These are phyloP conservation scores for Silene noctiflora DNA, from an alignment of 179 eudicot genomes.

Conservation along the genomic window DNA sequence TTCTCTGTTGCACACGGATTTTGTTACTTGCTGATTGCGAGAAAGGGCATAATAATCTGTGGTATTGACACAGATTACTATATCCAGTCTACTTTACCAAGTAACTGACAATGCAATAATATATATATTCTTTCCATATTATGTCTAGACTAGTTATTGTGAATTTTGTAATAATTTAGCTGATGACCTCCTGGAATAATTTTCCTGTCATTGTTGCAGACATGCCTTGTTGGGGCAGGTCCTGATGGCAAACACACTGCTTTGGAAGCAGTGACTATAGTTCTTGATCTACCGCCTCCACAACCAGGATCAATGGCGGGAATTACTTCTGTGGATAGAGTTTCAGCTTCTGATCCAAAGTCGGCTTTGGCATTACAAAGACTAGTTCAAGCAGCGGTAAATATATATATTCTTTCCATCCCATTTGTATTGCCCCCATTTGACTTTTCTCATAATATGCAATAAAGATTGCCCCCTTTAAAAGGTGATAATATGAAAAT, in stretches of 20 bases:
- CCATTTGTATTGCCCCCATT: not conserved
- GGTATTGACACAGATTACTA: not conserved
- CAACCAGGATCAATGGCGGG: slow-evolving; percentile 97
- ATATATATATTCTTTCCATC: slow-evolving; percentile 15
- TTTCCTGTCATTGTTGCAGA: slow-evolving; percentile 44
- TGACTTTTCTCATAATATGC: not conserved
- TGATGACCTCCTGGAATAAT: slow-evolving; percentile 11
- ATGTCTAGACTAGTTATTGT: not conserved
- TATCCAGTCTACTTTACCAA: not conserved
- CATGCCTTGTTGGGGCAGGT: slow-evolving; percentile 98
- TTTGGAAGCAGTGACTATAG: slow-evolving; percentile 94
- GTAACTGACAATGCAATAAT: too few relatives aligned
- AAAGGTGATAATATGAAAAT: not conserved
- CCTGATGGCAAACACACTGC: slow-evolving; percentile 98
- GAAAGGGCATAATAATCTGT: not conserved
- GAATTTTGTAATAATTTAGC: not conserved
- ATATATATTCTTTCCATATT: too few relatives aligned
- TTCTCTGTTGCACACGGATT: not conserved
- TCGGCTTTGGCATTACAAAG: slow-evolving; percentile 92
- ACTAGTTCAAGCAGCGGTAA: slow-evolving; percentile 98
- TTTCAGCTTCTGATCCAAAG: slow-evolving; percentile 97
- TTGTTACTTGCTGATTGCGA: slow-evolving; percentile 1
- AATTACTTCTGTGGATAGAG: slow-evolving; percentile 82
- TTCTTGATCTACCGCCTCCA: slow-evolving; percentile 98
- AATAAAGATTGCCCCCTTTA: not conserved